phyloP scores from a whole-genome alignment of 352 stramenopile genomes.

The Phytopythium chamaehyphon region DNA sequence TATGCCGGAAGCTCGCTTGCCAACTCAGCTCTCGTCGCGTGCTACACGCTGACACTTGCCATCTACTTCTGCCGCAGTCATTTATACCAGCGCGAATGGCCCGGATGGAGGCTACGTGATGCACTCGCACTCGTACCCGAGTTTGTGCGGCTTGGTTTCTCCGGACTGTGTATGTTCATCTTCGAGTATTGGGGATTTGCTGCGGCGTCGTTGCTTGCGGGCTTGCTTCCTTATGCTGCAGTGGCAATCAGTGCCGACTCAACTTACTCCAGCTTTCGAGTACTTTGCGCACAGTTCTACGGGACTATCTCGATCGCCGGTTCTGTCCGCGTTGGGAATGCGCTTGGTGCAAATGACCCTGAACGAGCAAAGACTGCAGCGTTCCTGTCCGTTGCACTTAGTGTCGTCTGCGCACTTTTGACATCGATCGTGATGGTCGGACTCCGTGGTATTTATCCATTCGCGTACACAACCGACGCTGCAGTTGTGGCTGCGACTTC shows the following conservation, averaged over 20 bases:
- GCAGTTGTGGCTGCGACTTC: constrained; percentile 49
- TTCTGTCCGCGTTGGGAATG: constrained; percentile 83
- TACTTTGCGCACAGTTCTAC: constrained; percentile 70
- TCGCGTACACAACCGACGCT: constrained; percentile 56
- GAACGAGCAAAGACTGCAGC: constrained; percentile 65
- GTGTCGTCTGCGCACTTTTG: constrained; percentile 31
- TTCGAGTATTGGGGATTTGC: constrained; percentile 88
- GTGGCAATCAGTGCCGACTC: constrained; percentile 84
- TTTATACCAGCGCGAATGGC: constrained; percentile 68
- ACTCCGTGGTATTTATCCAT: constrained; percentile 48
- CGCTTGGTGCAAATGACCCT: constrained; percentile 76
- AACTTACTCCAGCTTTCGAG: constrained; percentile 72
- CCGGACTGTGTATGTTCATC: constrained; percentile 80
- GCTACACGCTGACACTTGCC: constrained; percentile 61
- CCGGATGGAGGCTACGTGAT: constrained; percentile 63
- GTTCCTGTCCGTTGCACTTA: constrained; percentile 49
- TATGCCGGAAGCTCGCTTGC: constrained; percentile 80
- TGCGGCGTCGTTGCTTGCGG: constrained; percentile 60
- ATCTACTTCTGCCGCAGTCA: constrained; percentile 65
- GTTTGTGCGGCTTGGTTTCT: constrained; percentile 76
- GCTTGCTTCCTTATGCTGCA: constrained; percentile 68
- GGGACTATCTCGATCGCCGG: constrained; percentile 59
- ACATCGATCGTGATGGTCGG: constrained; percentile 58
- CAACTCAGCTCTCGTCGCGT: constrained; percentile 41
- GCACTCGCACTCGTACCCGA: constrained; percentile 60